These are phyloP conservation scores for Penicillium sclerotigenum DNA, from an alignment of 2,329 filamentous ascomycete genomes.

Conservation along the genomic window DNA sequence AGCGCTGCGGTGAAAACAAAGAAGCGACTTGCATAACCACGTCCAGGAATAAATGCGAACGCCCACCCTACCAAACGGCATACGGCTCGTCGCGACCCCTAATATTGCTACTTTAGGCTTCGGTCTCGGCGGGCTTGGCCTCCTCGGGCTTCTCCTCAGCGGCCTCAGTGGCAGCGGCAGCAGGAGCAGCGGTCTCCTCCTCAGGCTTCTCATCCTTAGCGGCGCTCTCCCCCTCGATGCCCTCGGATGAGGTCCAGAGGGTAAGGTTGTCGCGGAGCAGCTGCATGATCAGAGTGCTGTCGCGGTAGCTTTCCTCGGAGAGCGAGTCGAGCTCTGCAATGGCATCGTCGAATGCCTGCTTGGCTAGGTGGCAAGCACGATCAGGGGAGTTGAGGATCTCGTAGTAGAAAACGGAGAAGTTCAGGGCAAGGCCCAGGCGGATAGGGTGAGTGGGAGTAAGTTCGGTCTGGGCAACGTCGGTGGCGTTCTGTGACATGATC, in stretches of 20 bases:
- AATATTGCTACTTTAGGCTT: conserved; percentile 29
- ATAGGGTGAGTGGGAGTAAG: conserved; percentile 97
- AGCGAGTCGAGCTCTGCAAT: conserved; percentile 98
- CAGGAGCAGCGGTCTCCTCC: conserved; percentile 37
- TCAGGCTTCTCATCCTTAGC: conserved; percentile 61
- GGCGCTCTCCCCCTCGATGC: conserved; percentile 63
- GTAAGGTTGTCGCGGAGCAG: conserved; percentile 96
- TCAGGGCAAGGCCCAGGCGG: conserved; percentile 92
- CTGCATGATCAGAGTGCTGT: conserved; percentile 99
- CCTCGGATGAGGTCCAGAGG: conserved; percentile 95
- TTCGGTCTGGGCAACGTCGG: conserved; percentile 96
- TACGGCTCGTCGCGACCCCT: conserved; percentile 21
- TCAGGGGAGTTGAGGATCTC: conserved; percentile 98
- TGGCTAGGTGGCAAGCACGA: conserved; percentile 95
- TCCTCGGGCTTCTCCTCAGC: conserved; percentile 47
- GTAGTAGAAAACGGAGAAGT: conserved; percentile 99
- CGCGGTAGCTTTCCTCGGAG: conserved; percentile 96
- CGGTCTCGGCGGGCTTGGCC: conserved; percentile 35
- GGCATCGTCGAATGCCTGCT: conserved; percentile 98
- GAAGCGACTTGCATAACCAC: conserved; percentile 37
- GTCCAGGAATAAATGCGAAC: conserved; percentile 36
- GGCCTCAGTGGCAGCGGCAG: conserved; percentile 6
- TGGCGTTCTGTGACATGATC: conserved; percentile 63
- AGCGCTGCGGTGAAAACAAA: conserved; percentile 33
- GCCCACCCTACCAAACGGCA: conserved; percentile 32